Evolutionary conservation across 371 early-diverging fungal genomes (phyloP).

Genomic region (Dentiscutata heterogama): DNA sequence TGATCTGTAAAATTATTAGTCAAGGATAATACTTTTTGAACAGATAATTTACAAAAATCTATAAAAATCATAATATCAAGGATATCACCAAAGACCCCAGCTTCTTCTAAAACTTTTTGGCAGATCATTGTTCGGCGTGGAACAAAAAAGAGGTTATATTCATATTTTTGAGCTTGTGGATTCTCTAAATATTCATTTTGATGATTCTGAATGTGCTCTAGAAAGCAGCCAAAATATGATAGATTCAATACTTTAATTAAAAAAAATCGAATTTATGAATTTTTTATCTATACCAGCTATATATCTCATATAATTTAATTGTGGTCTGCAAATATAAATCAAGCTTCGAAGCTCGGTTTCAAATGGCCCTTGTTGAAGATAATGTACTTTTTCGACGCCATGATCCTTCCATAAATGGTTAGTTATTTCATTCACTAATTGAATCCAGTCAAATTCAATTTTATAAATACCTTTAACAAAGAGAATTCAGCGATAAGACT

Average conservation of each 20-base stretch:
- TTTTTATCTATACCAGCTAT: conserved; percentile 75
- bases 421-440: neutral
- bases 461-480: conserved; percentile 74
- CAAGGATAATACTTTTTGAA: conserved; percentile 19
- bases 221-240: neutral
- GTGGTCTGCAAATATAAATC: conserved; percentile 88
- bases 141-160: conserved; percentile 84
- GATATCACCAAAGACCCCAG: conserved; percentile 88
- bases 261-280: neutral
- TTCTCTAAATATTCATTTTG: conserved; percentile 45
- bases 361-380: conserved; percentile 71
- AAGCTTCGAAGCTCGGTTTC: conserved; percentile 78
- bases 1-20: conserved; percentile 53
- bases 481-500: conserved; percentile 88
- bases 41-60: neutral
- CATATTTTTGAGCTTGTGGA: neutral
- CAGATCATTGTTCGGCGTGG: conserved; percentile 90
- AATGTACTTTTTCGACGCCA: conserved; percentile 93
- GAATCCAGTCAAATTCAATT: neutral
- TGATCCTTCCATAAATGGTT: conserved; percentile 74
- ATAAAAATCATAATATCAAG: conserved; percentile 21
- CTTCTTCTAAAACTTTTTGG: conserved; percentile 90
- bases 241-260: neutral
- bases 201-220: conserved; percentile 60
- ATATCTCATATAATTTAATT: conserved; percentile 78